These are phyloP conservation scores for Chamaenerion angustifolium DNA, from an alignment of 345 rosid species.

Conservation along the genomic window DNA sequence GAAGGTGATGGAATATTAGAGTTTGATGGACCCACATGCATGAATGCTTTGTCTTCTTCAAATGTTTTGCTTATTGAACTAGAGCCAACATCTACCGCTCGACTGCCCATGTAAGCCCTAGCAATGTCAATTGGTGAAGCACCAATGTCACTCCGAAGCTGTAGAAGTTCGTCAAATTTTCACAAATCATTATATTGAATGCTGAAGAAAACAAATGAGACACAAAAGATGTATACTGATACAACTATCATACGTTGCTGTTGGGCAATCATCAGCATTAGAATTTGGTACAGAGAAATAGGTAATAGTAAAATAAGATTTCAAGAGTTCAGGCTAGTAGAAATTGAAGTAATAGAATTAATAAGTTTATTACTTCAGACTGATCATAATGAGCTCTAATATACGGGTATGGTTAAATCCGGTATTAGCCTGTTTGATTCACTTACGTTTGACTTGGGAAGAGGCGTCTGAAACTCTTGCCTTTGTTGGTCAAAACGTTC, in stretches of 20 bases:
- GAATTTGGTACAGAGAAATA: too few relatives aligned
- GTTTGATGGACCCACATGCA: conserved; percentile 22
- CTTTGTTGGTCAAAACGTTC: conserved; percentile 22
- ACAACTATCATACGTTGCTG: too few relatives aligned
- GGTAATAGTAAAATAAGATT: not conserved
- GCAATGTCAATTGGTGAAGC: conserved; percentile 76
- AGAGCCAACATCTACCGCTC: conserved; percentile 29
- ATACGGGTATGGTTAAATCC: too few relatives aligned
- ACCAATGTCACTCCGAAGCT: conserved; percentile 29
- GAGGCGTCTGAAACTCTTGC: conserved; percentile 29
- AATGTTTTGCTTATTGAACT: conserved; percentile 25
- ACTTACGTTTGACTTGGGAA: conserved; percentile 42
- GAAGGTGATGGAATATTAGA: conserved; percentile 35
- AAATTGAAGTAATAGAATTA: not conserved
- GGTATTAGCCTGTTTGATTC: conserved; percentile 1
- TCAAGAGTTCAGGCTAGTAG: not conserved
- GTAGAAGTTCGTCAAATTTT: conserved; percentile 1
- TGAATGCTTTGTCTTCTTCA: conserved; percentile 29
- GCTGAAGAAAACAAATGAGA: not conserved
- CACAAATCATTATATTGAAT: not conserved
- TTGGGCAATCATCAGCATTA: too few relatives aligned
- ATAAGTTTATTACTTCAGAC: not conserved
- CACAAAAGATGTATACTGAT: too few relatives aligned
- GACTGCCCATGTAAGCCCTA: conserved; percentile 61
- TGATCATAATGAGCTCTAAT: too few relatives aligned